These are phyloP conservation scores for Fusarium sp. DNA, from an alignment of 2,329 filamentous ascomycete species.

Conservation along the genomic window DNA sequence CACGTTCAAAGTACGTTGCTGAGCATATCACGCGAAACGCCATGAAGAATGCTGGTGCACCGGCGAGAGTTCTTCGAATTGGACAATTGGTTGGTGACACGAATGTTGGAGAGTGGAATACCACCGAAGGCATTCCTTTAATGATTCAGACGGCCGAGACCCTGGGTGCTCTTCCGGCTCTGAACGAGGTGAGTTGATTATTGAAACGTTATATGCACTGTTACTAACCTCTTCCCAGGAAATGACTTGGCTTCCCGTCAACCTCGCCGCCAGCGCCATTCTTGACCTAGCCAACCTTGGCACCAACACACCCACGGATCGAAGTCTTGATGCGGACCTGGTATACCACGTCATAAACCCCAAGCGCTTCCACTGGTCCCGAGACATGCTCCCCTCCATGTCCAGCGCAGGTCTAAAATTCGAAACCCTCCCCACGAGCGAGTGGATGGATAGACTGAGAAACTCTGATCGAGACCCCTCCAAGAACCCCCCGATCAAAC, in stretches of 20 bases:
- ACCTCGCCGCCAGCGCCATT: conserved; percentile 28
- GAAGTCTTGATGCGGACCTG: conserved; percentile 15
- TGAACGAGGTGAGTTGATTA: conserved; percentile 52
- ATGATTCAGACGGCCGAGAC: conserved; percentile 62
- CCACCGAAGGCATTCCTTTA: conserved; percentile 63
- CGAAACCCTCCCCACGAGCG: conserved; percentile 54
- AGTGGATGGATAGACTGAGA: conserved; percentile 59
- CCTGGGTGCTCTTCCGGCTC: conserved; percentile 59
- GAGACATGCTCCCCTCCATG: conserved; percentile 63
- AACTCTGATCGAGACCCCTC: conserved; percentile 58
- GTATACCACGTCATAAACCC: conserved; percentile 41
- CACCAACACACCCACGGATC: neutral
- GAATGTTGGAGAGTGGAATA: conserved; percentile 61
- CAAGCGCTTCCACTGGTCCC: conserved; percentile 59
- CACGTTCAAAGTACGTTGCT: conserved; percentile 55
- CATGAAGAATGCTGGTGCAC: conserved; percentile 37
- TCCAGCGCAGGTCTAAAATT: conserved; percentile 57
- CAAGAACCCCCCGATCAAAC: conserved; percentile 64
- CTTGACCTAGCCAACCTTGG: conserved; percentile 27
- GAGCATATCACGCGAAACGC: conserved; percentile 54
- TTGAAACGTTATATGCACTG: too few species aligned
- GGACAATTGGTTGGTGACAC: conserved; percentile 65
- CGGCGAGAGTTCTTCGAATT: conserved; percentile 55
- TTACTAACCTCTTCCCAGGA: conserved; percentile 16
- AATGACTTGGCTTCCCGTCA: conserved; percentile 41